phyloP scores from a whole-genome alignment of 202 grass and related monocot species.

The Zizania palustris region DNA sequence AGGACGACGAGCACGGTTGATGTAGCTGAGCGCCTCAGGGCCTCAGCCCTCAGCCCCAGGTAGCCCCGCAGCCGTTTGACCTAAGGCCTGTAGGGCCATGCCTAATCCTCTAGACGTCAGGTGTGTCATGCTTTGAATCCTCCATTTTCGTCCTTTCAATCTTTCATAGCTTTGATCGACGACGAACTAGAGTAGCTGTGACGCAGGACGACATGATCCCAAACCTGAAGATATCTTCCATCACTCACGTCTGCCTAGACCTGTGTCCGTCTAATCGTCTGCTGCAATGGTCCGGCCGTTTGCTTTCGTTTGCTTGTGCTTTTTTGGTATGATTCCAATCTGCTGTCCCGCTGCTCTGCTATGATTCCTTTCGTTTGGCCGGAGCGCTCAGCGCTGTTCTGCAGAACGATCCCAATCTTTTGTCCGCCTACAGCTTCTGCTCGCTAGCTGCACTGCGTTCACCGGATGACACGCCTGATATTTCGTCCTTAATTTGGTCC shows the following conservation, averaged over 20 bases:
- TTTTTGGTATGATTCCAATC: slow-evolving; percentile 16
- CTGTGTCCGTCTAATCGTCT: background rate
- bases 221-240: background rate
- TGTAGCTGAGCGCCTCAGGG: no score
- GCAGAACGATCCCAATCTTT: slow-evolving; percentile 18
- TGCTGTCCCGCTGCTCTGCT: background rate
- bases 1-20: no score
- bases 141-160: no score
- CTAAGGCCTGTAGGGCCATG: no score
- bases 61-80: no score
- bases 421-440: background rate
- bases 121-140: no score
- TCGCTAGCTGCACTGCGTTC: background rate
- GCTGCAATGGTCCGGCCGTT: background rate
- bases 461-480: background rate
- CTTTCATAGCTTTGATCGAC: no score
- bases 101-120: no score
- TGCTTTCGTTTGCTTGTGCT: slow-evolving; percentile 11
- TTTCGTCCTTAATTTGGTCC: background rate
- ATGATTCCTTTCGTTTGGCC: background rate
- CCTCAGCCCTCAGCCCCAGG: no score
- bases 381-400: background rate
- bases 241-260: background rate
- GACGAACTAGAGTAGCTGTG: no score
- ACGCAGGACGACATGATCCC: no score